Evolutionary conservation across 139 green algal species (phyloP).

Genomic region (Coelastrella sp.): DNA sequence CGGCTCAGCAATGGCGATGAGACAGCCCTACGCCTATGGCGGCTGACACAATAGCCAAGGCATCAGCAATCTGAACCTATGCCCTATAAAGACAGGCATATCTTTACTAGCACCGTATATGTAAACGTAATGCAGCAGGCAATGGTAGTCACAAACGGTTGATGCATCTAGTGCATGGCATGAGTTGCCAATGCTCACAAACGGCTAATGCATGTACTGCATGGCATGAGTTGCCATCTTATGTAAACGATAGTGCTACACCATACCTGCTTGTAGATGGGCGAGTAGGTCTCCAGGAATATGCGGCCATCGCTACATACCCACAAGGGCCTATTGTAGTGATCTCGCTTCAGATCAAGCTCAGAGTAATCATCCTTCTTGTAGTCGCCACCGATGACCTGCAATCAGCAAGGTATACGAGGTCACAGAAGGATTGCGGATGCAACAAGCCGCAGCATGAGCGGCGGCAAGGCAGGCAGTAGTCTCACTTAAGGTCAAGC

Average conservation of each 20-base stretch:
- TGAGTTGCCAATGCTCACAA: too few relatives aligned
- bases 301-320: conserved; percentile 96
- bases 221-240: neutral
- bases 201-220: too few relatives aligned
- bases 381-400: conserved; percentile 24
- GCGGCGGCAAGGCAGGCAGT: too few relatives aligned
- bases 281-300: conserved; percentile 97
- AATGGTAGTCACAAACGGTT: too few relatives aligned
- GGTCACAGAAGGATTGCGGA: neutral
- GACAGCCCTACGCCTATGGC: conserved; percentile 95
- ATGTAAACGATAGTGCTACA: neutral
- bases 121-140: too few relatives aligned
- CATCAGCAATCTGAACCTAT: too few relatives aligned
- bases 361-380: conserved; percentile 4
- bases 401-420: neutral
- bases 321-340: conserved; percentile 94
- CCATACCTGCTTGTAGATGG: conserved; percentile 90
- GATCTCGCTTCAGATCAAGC: conserved; percentile 90
- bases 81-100: too few relatives aligned
- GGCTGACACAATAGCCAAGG: neutral
- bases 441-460: too few relatives aligned
- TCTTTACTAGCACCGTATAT: too few relatives aligned
- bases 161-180: too few relatives aligned
- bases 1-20: conserved; percentile 98
- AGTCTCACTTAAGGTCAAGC: too few relatives aligned